Conservation (phyloP, 2,329 filamentous ascomycete genomes). For the Xylaria sp. region DNA sequence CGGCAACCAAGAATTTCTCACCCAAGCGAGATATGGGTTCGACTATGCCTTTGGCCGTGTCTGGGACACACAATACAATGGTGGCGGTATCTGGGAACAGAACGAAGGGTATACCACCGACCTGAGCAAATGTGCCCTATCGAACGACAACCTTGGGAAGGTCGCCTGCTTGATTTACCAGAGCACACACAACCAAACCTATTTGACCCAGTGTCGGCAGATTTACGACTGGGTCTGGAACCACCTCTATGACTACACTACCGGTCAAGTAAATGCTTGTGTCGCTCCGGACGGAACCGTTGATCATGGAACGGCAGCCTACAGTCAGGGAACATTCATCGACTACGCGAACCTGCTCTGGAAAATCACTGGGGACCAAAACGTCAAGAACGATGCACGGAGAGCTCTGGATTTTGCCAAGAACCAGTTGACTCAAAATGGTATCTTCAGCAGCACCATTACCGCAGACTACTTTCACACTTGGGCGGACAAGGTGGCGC, state of each 20-base stretch:
- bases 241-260: not conserved
- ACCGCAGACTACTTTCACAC: not conserved
- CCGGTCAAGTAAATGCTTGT: not conserved
- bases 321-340: slow-evolving; percentile 14
- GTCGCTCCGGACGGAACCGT: not conserved
- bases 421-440: not conserved
- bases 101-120: too few relatives aligned
- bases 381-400: not conserved
- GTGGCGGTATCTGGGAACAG: slow-evolving; percentile 17
- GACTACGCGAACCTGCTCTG: slow-evolving; percentile 7
- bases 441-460: slow-evolving; percentile 2
- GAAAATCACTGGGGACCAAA: not conserved
- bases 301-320: not conserved
- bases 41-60: slow-evolving; percentile 20
- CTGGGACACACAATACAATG: slow-evolving; percentile 7
- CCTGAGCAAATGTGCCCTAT: not conserved
- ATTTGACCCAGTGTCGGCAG: not conserved
- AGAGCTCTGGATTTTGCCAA: slow-evolving; percentile 1
- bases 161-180: slow-evolving; percentile 14
- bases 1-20: slow-evolving; percentile 8
- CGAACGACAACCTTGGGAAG: slow-evolving; percentile 13
- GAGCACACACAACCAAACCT: not conserved
- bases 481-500: slow-evolving; percentile 8
- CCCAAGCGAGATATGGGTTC: slow-evolving; percentile 3
- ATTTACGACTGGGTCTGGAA: slow-evolving; percentile 1